Evolutionary conservation across 257 asterid species (phyloP).

Genomic region (Solanum etuberosum): DNA sequence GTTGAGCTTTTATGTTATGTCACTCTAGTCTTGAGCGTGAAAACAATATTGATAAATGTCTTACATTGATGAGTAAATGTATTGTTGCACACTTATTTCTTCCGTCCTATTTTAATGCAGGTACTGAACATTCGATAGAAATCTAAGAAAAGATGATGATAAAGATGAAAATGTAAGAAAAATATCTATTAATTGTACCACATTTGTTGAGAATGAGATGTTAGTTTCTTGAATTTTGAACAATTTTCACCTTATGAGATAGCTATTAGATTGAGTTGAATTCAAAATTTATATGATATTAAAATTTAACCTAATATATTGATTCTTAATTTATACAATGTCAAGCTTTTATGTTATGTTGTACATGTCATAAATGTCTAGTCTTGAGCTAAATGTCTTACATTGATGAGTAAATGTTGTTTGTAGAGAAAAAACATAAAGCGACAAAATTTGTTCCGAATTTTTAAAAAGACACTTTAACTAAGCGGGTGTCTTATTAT

Average conservation of each 20-base stretch:
- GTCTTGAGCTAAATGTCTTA: neutral
- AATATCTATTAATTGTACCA: no score
- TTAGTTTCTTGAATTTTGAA: neutral
- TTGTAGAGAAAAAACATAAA: no score
- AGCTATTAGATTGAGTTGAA: neutral
- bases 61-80: no score
- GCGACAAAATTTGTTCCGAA: no score
- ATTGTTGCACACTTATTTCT: neutral
- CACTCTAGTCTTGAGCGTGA: neutral
- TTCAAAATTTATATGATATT: neutral
- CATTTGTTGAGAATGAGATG: neutral
- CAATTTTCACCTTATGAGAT: neutral
- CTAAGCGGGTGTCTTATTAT: no score
- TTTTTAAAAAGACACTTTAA: no score
- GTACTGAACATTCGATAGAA: no score
- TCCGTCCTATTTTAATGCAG: neutral
- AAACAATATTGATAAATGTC: neutral
- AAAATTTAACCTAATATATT: neutral
- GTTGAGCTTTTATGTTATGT: no score
- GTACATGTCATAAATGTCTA: neutral
- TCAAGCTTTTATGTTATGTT: neutral
- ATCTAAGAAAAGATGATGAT: neutral
- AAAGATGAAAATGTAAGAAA: neutral
- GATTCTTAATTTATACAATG: neutral
- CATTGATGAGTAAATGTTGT: neutral